Evolutionary conservation across 805 yeast genomes (phyloP).

Genomic region (Lipomyces starkeyi): DNA sequence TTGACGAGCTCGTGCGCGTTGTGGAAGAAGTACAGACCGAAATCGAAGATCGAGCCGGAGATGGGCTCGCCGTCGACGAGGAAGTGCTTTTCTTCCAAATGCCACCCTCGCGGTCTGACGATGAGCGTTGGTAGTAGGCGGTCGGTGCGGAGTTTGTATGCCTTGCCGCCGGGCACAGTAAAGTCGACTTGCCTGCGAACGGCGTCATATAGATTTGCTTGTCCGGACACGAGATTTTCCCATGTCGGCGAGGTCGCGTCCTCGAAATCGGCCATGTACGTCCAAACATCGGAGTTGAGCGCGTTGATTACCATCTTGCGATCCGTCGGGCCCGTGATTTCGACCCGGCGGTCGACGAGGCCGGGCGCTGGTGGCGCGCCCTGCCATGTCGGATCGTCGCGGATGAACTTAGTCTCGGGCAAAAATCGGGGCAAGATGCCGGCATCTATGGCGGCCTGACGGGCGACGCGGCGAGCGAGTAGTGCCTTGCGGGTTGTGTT

Average conservation of each 20-base stretch:
- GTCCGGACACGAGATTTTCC: conserved; percentile 70
- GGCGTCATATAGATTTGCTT: conserved; percentile 71
- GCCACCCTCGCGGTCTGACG: conserved; percentile 74
- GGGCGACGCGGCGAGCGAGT: conserved; percentile 59
- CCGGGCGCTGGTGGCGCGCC: conserved; percentile 75
- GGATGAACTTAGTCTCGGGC: conserved; percentile 65
- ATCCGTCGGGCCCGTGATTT: conserved; percentile 78
- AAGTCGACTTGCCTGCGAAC: conserved; percentile 61
- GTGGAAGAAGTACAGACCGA: conserved; percentile 72
- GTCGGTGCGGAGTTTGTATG: conserved; percentile 60
- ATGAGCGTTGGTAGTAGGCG: conserved; percentile 60
- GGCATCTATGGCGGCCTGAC: conserved; percentile 61
- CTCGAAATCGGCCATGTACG: conserved; percentile 79
- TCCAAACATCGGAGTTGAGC: conserved; percentile 68
- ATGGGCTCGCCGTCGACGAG: conserved; percentile 71
- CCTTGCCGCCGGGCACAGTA: conserved; percentile 47
- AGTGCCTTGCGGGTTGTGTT: conserved; percentile 61
- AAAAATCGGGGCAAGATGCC: conserved; percentile 73
- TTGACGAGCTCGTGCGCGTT: conserved; percentile 63
- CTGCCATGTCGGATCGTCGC: conserved; percentile 72
- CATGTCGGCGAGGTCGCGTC: conserved; percentile 76
- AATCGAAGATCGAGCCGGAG: conserved; percentile 70
- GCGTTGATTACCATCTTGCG: conserved; percentile 79
- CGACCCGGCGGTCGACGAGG: conserved; percentile 72
- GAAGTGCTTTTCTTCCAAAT: conserved; percentile 69